Conservation (phyloP, 2,329 filamentous ascomycete genomes). For the Cladophialophora yegresii region DNA sequence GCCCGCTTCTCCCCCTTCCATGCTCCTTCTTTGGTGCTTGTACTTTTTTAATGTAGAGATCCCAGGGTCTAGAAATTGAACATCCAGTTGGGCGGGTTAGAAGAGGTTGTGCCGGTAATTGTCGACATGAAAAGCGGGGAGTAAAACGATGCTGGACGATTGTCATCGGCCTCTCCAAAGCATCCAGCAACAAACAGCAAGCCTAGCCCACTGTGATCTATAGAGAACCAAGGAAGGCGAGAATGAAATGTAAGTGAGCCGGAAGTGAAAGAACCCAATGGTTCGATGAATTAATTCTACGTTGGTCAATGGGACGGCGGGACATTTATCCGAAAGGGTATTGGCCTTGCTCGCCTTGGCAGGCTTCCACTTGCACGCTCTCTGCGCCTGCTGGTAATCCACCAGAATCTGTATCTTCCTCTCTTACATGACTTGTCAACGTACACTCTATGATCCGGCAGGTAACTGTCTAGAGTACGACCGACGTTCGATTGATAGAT, state of each 20-base stretch:
- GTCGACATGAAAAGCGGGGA: not conserved
- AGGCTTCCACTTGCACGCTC: not conserved
- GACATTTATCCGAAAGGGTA: not conserved
- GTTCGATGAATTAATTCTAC: too few relatives aligned
- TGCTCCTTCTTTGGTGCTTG: too few relatives aligned
- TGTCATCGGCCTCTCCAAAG: not conserved
- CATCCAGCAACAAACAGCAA: not conserved
- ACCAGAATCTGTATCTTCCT: not conserved
- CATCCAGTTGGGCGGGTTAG: not conserved
- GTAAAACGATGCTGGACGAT: not conserved
- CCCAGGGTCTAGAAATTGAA: not conserved
- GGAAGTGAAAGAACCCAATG: not conserved
- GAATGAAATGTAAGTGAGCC: not conserved
- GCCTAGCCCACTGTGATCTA: not conserved
- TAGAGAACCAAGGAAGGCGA: not conserved
- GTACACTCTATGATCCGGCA: not conserved
- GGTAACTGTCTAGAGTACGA: not conserved
- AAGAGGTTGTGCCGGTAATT: not conserved
- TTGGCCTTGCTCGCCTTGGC: not conserved
- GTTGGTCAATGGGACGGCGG: too few relatives aligned
- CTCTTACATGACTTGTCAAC: not conserved
- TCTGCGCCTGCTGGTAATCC: not conserved
- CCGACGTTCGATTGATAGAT: slow-evolving; percentile 2
- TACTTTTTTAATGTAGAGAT: too few relatives aligned
- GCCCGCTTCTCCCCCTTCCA: too few relatives aligned